Evolutionary conservation across 2,329 filamentous ascomycete species (phyloP).

Genomic region (Neonectria punicea): DNA sequence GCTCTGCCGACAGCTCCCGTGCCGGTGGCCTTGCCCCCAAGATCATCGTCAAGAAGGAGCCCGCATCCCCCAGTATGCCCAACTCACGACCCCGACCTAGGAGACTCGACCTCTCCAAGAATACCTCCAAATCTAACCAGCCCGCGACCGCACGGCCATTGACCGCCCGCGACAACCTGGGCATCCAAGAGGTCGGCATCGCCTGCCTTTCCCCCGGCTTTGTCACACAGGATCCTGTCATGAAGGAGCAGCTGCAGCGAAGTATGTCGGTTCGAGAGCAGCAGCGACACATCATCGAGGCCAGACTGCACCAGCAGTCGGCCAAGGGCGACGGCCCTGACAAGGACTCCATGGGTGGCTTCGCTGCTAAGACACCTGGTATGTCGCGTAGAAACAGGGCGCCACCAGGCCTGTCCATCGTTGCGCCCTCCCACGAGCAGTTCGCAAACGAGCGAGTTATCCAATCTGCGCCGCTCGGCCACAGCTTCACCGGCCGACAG

Average conservation of each 20-base stretch:
- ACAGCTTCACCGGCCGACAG: constrained; percentile 93
- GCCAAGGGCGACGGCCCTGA: constrained; percentile 78
- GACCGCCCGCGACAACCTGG: constrained; percentile 81
- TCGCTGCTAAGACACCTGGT: constrained; percentile 76
- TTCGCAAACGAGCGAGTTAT: constrained; percentile 96
- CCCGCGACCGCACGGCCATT: constrained; percentile 76
- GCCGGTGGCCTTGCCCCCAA: constrained; percentile 71
- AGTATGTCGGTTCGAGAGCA: constrained; percentile 94
- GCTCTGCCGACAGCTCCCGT: constrained; percentile 52
- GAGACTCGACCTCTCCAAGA: constrained; percentile 80
- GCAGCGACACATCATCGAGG: constrained; percentile 94
- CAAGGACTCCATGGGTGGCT: constrained; percentile 61
- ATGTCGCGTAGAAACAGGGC: constrained; percentile 81
- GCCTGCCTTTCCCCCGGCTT: constrained; percentile 97
- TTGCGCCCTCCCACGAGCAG: constrained; percentile 90
- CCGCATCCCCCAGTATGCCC: constrained; percentile 83
- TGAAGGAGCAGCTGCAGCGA: constrained; percentile 94
- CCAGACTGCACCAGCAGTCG: constrained; percentile 86
- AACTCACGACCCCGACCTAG: constrained; percentile 79
- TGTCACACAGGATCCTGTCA: constrained; percentile 93
- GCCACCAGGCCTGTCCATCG: constrained; percentile 90
- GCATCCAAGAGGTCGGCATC: constrained; percentile 91
- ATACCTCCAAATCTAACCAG: constrained; percentile 62
- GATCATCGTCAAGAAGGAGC: constrained; percentile 97
- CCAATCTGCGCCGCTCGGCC: constrained; percentile 93